Conservation (phyloP, 805 yeast species). For the Lipomyces orientalis region DNA sequence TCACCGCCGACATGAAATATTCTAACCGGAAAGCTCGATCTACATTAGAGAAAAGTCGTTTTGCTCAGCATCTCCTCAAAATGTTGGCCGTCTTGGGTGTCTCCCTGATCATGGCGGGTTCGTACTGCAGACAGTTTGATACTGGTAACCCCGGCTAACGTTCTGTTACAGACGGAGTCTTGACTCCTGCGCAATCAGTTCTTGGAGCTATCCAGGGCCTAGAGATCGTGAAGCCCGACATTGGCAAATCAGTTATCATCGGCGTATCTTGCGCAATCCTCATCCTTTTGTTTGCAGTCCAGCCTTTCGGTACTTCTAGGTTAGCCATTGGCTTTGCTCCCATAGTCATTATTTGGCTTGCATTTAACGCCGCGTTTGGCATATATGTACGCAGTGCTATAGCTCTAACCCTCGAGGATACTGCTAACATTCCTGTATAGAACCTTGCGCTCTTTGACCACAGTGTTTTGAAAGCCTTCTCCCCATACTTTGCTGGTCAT, state of each 20-base stretch:
- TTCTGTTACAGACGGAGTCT: slow-evolving; percentile 56
- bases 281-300: slow-evolving; percentile 52
- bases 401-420: too few relatives aligned
- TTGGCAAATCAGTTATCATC: slow-evolving; percentile 47
- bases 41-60: slow-evolving; percentile 45
- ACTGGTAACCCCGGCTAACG: too few relatives aligned
- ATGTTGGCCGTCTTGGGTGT: slow-evolving; percentile 56
- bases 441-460: not conserved
- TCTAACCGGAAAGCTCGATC: not conserved
- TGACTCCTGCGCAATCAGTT: slow-evolving; percentile 68
- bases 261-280: slow-evolving; percentile 57
- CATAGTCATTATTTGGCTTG: slow-evolving; percentile 47
- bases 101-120: slow-evolving; percentile 52
- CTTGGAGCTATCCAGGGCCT: slow-evolving; percentile 62
- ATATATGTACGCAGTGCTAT: not conserved
- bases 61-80: slow-evolving; percentile 39
- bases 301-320: slow-evolving; percentile 56
- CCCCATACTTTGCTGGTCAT: slow-evolving; percentile 50
- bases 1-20: not conserved
- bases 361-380: not conserved
- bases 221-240: slow-evolving; percentile 55
- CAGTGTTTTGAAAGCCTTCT: not conserved
- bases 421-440: too few relatives aligned
- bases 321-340: slow-evolving; percentile 59
- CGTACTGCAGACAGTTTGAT: not conserved